Conservation (phyloP, 768 basidiomycete genomes). For the Boletus eberwhitei region DNA sequence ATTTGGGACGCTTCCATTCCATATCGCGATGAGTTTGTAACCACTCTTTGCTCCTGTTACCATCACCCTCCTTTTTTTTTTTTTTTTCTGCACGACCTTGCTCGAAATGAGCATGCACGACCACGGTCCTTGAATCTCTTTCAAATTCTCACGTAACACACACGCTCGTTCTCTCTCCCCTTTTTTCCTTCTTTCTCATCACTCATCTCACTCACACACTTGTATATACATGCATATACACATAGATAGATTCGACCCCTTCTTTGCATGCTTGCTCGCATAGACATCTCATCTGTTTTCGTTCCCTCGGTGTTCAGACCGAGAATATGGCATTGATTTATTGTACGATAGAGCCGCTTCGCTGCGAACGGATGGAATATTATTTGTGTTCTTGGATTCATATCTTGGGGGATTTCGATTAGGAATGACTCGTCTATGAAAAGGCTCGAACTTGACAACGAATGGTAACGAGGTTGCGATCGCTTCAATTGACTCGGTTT, state of each 20-base stretch:
- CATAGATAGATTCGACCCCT: conserved; percentile 31
- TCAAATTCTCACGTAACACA: conserved; percentile 10
- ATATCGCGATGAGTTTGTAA: conserved; percentile 16
- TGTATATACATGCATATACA: conserved; percentile 38
- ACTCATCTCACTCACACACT: conserved; percentile 28
- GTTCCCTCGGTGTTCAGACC: conserved; percentile 6
- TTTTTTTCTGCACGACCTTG: conserved; percentile 10
- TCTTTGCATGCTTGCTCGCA: conserved; percentile 27
- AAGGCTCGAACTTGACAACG: conserved; percentile 12
- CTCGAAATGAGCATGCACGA: conserved; percentile 19
- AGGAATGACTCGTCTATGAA: too few relatives aligned
- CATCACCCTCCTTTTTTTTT: background rate
- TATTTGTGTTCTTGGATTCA: conserved; percentile 27
- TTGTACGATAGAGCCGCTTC: conserved; percentile 31
- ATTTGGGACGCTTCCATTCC: conserved; percentile 21
- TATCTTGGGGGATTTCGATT: background rate
- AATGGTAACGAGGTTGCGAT: conserved; percentile 14
- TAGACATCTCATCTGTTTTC: conserved; percentile 24
- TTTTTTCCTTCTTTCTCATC: conserved; percentile 6
- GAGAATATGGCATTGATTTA: conserved; percentile 36
- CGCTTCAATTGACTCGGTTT: background rate
- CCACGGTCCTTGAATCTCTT: conserved; percentile 19
- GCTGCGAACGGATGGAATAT: conserved; percentile 32
- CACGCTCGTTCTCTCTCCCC: conserved; percentile 27
- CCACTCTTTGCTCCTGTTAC: conserved; percentile 3